Base-by-base conservation (phyloP, 1,284 basidiomycete genomes). In the Trichosporon faecale region DNA sequence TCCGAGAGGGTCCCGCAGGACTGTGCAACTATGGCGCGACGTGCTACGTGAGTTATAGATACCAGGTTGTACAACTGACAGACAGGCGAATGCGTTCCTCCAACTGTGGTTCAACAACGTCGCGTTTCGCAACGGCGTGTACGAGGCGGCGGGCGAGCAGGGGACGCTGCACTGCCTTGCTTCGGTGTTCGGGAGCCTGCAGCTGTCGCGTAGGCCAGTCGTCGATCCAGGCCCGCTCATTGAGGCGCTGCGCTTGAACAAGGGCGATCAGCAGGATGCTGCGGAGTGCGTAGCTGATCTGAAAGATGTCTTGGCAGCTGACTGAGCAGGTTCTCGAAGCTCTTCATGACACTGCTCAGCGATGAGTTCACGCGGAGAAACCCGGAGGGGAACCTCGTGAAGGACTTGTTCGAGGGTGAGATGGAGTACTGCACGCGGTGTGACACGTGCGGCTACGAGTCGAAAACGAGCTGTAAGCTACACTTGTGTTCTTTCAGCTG, bases 21-120 rank as follows among this genome's bases (percentile, higher is more conserved):
- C 83, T 96, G 68, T 90, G 94, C 90, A 97, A 97, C 79, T 88
- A 96, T 18, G 94, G 94, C 14, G 94, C 94, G 14, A 96, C 94
- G 3, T 94, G 93, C 78, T 95, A 95, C 75, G 93, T 83, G 68
- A 76, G 80, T 74, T 25, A 27, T 21, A 5, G 4, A 63, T 0
- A 3, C 9, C 35, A 8, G 11, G 9, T 4, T 0, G 1, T 5
- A 3, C 11, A 14, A 11, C 68, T 72, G 60, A 71, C 66, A 3
- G 14, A 61, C 73, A 85, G 81, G 85, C 92, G 66, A 96, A 96
- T 81, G 92, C 93, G 5, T 95, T 91, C 74, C 86, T 96, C 55
- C 94, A 97, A 85, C 91, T 91, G 44, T 88, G 89, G 88, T 88
- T 86, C 79, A 86, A 89, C 72, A 88, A 90, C 75, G 76, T 87